Base-by-base conservation (phyloP, 176 grass and related monocot species). In the Carex scoparia region DNA sequence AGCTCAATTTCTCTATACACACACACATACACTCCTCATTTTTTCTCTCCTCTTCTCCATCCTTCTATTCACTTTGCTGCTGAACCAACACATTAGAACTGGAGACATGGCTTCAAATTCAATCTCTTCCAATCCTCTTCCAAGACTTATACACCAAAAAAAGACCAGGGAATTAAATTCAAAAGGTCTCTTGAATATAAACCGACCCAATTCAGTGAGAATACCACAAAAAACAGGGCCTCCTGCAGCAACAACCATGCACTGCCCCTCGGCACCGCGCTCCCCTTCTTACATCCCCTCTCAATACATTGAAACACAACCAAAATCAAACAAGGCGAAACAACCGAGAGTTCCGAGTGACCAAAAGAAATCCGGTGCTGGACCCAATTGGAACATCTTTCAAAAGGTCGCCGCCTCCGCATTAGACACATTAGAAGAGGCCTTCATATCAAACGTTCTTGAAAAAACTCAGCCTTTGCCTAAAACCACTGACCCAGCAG, bases 351-450 rank as follows among this genome's bases (percentile, higher is more conserved):
- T 27, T 11, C 63, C 40, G 23, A 83, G 11, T 11, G 33, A 84
- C 7, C 7, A 5, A 15, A 44, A 37, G 2, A 58, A 9, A n/a
- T 28, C 74, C 0, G 51, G 4, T 5, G 15, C 8, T 0, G 32
- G 53, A 35, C 63, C 82, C 31, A 85, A 85, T 62, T 88, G 83
- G 27, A 92, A 88, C 78, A 61, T 87, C 1, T 18, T 94, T n/a
- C 92, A 92, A 87, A 90, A 90, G 69, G 54, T 88, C 49, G 92
- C 84, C 15, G 92, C 90, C 6, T 7, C 44, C 18, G 84, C 78
- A 13, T 88, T 97, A 7, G 92, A 97, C 85, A 73, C 81, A 33
- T 88, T 97, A 72, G 94, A 97, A 89, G 10, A 82, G 0, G 63
- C 8, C 1, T 74, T 97, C 54, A 88, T 94, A 13, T 58, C 79